Conservation (phyloP, 2,329 filamentous ascomycete genomes). For the Didymella exigua region DNA sequence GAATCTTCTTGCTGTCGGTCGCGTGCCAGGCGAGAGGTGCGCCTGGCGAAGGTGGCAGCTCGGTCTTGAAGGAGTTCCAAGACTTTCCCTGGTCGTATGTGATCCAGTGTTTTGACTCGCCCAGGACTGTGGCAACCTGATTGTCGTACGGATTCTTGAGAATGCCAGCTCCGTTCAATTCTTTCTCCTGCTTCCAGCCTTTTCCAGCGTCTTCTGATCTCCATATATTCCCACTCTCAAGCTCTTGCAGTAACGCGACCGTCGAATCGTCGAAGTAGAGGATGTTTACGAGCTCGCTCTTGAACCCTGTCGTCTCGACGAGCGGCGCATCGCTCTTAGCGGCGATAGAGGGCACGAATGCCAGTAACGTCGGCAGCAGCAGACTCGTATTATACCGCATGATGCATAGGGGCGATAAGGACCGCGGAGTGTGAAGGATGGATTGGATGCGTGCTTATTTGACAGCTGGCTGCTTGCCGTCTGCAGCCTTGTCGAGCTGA, state of each 20-base stretch:
- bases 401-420: constrained; percentile 42
- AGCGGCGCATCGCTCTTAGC: constrained; percentile 65
- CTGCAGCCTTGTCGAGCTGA: constrained; percentile 39
- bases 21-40: constrained; percentile 80
- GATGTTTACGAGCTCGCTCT: constrained; percentile 69
- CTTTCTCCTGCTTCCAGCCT: constrained; percentile 71
- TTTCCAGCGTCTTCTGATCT: constrained; percentile 82
- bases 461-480: constrained; percentile 46
- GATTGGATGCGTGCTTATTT: constrained; percentile 26
- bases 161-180: constrained; percentile 66
- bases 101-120: constrained; percentile 75
- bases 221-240: constrained; percentile 67
- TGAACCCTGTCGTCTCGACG: constrained; percentile 69
- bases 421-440: constrained; percentile 23
- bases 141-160: constrained; percentile 79
- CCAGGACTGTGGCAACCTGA: constrained; percentile 80
- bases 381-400: constrained; percentile 49
- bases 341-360: constrained; percentile 40
- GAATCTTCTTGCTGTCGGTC: constrained; percentile 78
- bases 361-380: constrained; percentile 59
- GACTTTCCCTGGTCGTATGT: constrained; percentile 82
- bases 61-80: constrained; percentile 76
- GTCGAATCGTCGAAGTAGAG: constrained; percentile 94
- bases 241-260: constrained; percentile 76
- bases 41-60: constrained; percentile 58